Percentiles rank a stretch among this genome's conserved stretches.
Evolutionary conservation across 177 flowering plant species (phyloP).

Genomic region (Vitis hybrid): DNA sequence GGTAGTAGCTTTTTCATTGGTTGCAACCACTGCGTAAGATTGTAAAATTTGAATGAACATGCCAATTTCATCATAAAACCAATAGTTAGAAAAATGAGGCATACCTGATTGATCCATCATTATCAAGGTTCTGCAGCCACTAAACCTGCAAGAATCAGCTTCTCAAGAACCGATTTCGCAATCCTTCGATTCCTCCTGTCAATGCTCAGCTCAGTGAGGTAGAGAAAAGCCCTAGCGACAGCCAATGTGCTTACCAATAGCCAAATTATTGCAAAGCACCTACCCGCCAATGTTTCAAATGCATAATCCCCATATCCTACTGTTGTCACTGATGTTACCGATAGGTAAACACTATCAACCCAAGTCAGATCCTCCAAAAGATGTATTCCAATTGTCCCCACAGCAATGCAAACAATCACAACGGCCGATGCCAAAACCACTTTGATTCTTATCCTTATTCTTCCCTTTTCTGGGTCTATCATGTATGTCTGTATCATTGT

Average conservation of each 20-base stretch:
- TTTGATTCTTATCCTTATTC: slow-evolving; percentile 70
- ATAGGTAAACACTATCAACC: slow-evolving; percentile 60
- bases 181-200: slow-evolving; percentile 51
- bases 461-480: slow-evolving; percentile 56
- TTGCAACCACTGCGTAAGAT: no score
- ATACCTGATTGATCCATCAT: slow-evolving; percentile 73
- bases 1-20: no score
- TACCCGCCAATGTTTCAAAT: slow-evolving; percentile 46
- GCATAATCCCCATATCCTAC: slow-evolving; percentile 74
- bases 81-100: background rate
- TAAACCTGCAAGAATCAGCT: slow-evolving; percentile 56
- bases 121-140: slow-evolving; percentile 65
- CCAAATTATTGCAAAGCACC: slow-evolving; percentile 68
- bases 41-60: no score
- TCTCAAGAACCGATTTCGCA: slow-evolving; percentile 61
- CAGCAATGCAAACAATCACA: slow-evolving; percentile 49
- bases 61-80: background rate
- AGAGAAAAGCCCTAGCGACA: slow-evolving; percentile 70
- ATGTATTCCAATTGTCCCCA: slow-evolving; percentile 45
- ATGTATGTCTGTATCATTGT: slow-evolving; percentile 40
- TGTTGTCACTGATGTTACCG: slow-evolving; percentile 74
- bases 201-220: slow-evolving; percentile 57
- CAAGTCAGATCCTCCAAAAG: slow-evolving; percentile 51
- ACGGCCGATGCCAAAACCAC: slow-evolving; percentile 53
- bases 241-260: slow-evolving; percentile 60